Conservation (phyloP, 192 early-diverging fungal genomes). For the Backusella tuberculispora region DNA sequence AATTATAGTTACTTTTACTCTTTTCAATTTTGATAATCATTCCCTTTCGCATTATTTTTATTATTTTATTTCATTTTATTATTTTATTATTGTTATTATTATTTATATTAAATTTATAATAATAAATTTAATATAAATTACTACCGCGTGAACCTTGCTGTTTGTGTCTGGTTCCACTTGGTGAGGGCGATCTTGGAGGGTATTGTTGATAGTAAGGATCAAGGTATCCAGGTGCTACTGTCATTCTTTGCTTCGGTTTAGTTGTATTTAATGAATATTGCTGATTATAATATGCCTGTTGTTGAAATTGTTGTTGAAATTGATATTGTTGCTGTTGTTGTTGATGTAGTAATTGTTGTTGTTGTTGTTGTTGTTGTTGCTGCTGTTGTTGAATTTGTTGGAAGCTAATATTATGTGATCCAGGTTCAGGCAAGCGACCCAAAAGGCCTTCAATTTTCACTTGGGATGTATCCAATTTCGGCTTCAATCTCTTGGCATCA, state of each 20-base stretch:
- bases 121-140: not conserved
- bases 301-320: not conserved
- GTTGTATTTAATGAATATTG: not conserved
- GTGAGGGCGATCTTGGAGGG: not conserved
- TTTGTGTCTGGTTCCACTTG: not conserved
- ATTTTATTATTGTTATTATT: not conserved
- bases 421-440: conserved; percentile 31
- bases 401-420: conserved; percentile 34
- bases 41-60: not conserved
- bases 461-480: conserved; percentile 28
- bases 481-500: conserved; percentile 16
- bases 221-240: not conserved
- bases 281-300: not conserved
- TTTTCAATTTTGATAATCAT: not conserved
- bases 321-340: not conserved
- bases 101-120: not conserved
- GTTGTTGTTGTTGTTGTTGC: conserved; percentile 2
- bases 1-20: not conserved
- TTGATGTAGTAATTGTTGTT: conserved; percentile 3
- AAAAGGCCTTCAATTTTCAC: conserved; percentile 32
- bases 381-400: conserved; percentile 35
- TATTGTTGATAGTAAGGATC: conserved; percentile 8
- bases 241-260: not conserved
- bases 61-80: not conserved
- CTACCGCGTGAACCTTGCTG: conserved; percentile 3